phyloP scores from a whole-genome alignment of 495 filamentous ascomycete species.

The Neurospora sp. region DNA sequence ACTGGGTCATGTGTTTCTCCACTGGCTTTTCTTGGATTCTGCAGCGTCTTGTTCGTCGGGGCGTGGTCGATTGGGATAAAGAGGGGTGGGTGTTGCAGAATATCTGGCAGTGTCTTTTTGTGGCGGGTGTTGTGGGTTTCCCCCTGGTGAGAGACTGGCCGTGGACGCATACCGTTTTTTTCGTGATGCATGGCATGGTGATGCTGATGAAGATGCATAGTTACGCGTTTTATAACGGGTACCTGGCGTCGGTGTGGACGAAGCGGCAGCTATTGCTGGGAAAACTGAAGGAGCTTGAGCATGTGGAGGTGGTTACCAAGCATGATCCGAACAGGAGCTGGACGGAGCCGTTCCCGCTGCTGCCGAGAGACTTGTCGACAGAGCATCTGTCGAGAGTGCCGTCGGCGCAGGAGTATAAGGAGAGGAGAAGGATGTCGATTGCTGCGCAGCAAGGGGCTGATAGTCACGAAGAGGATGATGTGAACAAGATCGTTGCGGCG shows the following conservation, averaged over 20 bases:
- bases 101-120: constrained; percentile 52
- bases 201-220: constrained; percentile 76
- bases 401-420: constrained; percentile 25
- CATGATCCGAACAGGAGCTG: constrained; percentile 20
- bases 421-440: constrained; percentile 29
- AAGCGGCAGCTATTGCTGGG: constrained; percentile 26
- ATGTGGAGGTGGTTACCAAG: constrained; percentile 13
- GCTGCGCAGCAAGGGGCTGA: constrained; percentile 8
- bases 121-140: constrained; percentile 47
- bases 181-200: constrained; percentile 57
- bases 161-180: constrained; percentile 62
- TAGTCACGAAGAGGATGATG: constrained; percentile 25
- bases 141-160: constrained; percentile 60
- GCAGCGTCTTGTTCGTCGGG: constrained; percentile 44
- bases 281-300: constrained; percentile 27
- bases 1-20: constrained; percentile 52
- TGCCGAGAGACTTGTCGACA: constrained; percentile 22
- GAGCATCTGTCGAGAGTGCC: constrained; percentile 28
- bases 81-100: constrained; percentile 61
- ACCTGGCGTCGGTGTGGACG: constrained; percentile 51
- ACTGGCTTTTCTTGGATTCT: constrained; percentile 50
- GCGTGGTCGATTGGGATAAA: constrained; percentile 50
- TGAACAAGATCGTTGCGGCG: constrained; percentile 42
- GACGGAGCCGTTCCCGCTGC: constrained; percentile 14
- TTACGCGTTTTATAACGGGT: constrained; percentile 66